phyloP scores from a whole-genome alignment of 164 flowering plant genomes.

The Vitis vinifera region DNA sequence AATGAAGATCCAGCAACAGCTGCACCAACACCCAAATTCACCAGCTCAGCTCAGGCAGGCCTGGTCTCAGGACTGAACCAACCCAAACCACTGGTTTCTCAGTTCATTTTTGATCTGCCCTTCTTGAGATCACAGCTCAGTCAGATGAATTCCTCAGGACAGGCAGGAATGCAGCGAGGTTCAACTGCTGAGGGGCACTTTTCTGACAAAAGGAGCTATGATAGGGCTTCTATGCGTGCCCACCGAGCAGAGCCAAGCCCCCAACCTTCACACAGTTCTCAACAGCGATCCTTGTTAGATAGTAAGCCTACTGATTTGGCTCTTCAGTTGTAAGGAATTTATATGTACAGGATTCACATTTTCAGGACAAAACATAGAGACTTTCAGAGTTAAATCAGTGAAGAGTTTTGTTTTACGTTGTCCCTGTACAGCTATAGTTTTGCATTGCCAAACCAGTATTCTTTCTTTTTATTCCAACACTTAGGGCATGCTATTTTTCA shows the following conservation, averaged over 20 bases:
- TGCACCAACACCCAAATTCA: neutral
- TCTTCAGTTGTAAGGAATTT: constrained; percentile 18
- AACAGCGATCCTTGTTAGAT: constrained; percentile 10
- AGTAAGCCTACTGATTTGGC: constrained; percentile 16
- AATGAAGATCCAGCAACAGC: constrained; percentile 6
- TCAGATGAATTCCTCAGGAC: constrained; percentile 26
- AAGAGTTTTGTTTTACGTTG: too few relatives aligned
- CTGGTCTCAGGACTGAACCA: constrained; percentile 4
- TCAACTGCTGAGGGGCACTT: neutral
- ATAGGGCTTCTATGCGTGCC: neutral
- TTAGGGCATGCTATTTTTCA: too few relatives aligned
- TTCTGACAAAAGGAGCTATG: neutral
- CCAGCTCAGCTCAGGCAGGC: constrained; percentile 1
- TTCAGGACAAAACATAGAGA: neutral
- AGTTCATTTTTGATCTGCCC: constrained; percentile 38
- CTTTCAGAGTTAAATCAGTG: too few relatives aligned
- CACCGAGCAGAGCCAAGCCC: neutral
- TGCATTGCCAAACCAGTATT: too few relatives aligned
- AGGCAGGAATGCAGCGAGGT: constrained; percentile 12
- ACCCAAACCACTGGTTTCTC: constrained; percentile 6
- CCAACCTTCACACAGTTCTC: neutral
- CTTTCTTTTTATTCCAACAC: too few relatives aligned
- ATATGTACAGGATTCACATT: neutral
- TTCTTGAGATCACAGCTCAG: constrained; percentile 36
- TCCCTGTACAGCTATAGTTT: too few relatives aligned